phyloP scores from a whole-genome alignment of 2,329 filamentous ascomycete species.

The Coniochaeta hoffmannii region DNA sequence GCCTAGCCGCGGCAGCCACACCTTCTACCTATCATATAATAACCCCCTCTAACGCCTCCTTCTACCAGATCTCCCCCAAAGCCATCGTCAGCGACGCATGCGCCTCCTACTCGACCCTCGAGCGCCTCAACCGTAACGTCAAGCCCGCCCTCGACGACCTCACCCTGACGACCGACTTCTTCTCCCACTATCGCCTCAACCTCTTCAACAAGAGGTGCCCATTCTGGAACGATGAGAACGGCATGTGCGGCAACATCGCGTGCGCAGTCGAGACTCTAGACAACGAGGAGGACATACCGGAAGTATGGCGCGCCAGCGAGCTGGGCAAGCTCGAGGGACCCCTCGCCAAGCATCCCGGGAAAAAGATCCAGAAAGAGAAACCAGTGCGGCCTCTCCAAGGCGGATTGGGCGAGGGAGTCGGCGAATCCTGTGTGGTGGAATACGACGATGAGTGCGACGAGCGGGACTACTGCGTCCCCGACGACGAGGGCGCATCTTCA shows the following conservation, averaged over 20 bases:
- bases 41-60: constrained; percentile 30
- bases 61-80: constrained; percentile 70
- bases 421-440: constrained; percentile 94
- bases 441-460: constrained; percentile 97
- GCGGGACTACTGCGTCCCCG: constrained; percentile 91
- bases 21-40: constrained; percentile 13
- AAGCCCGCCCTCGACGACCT: constrained; percentile 73
- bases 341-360: constrained; percentile 80
- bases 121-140: constrained; percentile 70
- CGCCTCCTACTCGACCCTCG: constrained; percentile 85
- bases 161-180: constrained; percentile 88
- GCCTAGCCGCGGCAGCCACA: constrained; percentile 14
- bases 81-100: constrained; percentile 91
- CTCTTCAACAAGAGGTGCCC: constrained; percentile 91
- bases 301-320: constrained; percentile 85
- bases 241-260: constrained; percentile 94
- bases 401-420: constrained; percentile 74
- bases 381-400: constrained; percentile 72
- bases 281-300: constrained; percentile 88
- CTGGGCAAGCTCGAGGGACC: constrained; percentile 89
- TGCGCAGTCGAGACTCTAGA: constrained; percentile 94
- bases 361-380: constrained; percentile 62
- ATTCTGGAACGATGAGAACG: constrained; percentile 90
- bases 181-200: constrained; percentile 93
- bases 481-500: constrained; percentile 77